Conservation (phyloP, 345 rosid genomes). For the Citrus cavaleriei region DNA sequence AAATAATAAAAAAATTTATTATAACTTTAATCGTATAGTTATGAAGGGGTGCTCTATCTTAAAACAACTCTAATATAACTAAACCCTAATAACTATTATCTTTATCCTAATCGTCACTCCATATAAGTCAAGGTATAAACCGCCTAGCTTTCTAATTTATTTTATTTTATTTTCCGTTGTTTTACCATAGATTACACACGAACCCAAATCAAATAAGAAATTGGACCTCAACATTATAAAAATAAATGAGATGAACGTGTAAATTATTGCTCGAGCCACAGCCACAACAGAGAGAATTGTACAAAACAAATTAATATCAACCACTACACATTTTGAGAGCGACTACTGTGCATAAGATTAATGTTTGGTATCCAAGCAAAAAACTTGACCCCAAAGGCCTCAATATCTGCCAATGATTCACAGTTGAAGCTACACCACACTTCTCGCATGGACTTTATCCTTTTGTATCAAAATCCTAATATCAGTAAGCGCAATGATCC, state of each 20-base stretch:
- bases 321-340: constrained; percentile 5
- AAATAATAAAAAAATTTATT: too few relatives aligned
- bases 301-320: not conserved
- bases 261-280: not conserved
- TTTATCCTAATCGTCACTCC: not conserved
- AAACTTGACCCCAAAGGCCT: not conserved
- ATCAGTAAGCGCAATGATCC: constrained; percentile 11
- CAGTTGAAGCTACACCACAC: constrained; percentile 50
- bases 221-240: too few relatives aligned
- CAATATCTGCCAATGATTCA: constrained; percentile 21
- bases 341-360: not conserved
- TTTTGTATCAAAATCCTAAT: not conserved
- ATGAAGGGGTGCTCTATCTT: too few relatives aligned
- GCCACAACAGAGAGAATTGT: not conserved
- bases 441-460: constrained; percentile 37
- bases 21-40: too few relatives aligned
- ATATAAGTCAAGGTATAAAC: not conserved
- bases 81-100: too few relatives aligned
- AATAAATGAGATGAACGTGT: not conserved
- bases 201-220: too few relatives aligned
- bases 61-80: too few relatives aligned
- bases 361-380: not conserved
- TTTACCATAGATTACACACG: too few relatives aligned
- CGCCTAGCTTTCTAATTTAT: not conserved
- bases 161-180: not conserved